These are phyloP conservation scores for Psidium friedrichsthalianum DNA, from an alignment of 345 rosid species.

Conservation along the genomic window DNA sequence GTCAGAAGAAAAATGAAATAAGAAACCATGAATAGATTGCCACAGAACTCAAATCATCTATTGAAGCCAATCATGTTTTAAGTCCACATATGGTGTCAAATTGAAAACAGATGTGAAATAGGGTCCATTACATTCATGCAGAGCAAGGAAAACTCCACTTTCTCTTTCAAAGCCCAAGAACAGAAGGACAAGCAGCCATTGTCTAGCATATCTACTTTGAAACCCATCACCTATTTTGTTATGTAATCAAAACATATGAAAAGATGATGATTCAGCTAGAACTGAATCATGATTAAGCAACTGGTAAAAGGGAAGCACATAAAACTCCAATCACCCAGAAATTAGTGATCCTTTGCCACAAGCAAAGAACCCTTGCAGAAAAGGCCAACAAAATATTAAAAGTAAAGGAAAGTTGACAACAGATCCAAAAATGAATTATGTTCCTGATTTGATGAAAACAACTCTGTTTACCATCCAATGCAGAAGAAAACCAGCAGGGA, in stretches of 20 bases:
- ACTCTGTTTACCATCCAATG: not conserved
- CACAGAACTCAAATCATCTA: not conserved
- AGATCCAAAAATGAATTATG: not conserved
- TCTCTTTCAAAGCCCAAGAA: not conserved
- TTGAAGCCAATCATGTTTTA: not conserved
- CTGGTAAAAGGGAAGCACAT: not conserved
- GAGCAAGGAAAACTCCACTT: not conserved
- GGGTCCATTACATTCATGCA: not conserved
- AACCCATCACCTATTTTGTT: not conserved
- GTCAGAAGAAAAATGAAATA: not conserved
- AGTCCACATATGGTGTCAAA: not conserved
- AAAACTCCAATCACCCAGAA: not conserved
- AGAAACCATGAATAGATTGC: not conserved
- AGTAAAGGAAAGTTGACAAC: not conserved
- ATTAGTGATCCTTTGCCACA: not conserved
- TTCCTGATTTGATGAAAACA: not conserved
- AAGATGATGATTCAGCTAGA: not conserved
- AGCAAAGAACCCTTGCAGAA: not conserved
- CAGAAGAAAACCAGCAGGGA: not conserved
- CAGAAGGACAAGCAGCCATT: not conserved
- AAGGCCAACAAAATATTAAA: not conserved
- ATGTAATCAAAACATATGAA: not conserved
- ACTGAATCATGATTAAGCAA: not conserved
- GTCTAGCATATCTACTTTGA: not conserved
- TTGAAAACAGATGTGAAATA: not conserved